These are phyloP conservation scores for Candida ponderosae DNA, from an alignment of 805 yeast species.

Conservation along the genomic window DNA sequence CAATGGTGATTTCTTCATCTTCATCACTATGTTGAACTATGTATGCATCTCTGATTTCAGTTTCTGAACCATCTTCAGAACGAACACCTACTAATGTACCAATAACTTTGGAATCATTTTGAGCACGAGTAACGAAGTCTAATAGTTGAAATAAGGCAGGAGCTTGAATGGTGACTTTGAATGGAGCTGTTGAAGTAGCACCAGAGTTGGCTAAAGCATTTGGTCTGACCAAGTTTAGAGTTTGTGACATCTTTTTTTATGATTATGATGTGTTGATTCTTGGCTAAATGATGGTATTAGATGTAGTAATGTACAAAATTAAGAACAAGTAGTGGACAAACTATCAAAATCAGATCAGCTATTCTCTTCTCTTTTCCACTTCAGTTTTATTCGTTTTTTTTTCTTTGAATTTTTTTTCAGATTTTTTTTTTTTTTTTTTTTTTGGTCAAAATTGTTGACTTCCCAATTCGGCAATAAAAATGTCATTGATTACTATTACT, in stretches of 20 bases:
- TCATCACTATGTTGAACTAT: constrained; percentile 74
- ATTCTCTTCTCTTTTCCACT: too few species aligned
- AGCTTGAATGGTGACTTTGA: constrained; percentile 51
- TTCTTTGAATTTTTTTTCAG: not conserved
- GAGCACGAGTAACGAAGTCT: constrained; percentile 58
- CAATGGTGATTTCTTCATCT: constrained; percentile 70
- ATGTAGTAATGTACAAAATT: too few species aligned
- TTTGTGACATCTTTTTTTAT: constrained; percentile 12
- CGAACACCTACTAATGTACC: constrained; percentile 79
- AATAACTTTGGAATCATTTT: constrained; percentile 54
- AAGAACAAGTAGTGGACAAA: too few species aligned
- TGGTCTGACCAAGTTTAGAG: constrained; percentile 20
- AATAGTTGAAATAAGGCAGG: constrained; percentile 71
- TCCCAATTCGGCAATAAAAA: not conserved
- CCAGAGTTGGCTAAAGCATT: constrained; percentile 14
- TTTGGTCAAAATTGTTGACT: not conserved
- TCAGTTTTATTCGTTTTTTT: too few species aligned
- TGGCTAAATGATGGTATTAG: too few species aligned
- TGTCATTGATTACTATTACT: not conserved
- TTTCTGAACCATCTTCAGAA: constrained; percentile 74
- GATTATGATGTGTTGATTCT: not conserved
- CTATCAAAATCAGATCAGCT: too few species aligned
- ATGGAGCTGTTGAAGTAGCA: constrained; percentile 29
- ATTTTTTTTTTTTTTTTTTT: not conserved
- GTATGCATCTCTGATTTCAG: constrained; percentile 69